A percentile compares a stretch with the other conserved stretches of the same genome.
Evolutionary conservation across 352 stramenopile species (phyloP).

Genomic region (Pythium rishiriense): DNA sequence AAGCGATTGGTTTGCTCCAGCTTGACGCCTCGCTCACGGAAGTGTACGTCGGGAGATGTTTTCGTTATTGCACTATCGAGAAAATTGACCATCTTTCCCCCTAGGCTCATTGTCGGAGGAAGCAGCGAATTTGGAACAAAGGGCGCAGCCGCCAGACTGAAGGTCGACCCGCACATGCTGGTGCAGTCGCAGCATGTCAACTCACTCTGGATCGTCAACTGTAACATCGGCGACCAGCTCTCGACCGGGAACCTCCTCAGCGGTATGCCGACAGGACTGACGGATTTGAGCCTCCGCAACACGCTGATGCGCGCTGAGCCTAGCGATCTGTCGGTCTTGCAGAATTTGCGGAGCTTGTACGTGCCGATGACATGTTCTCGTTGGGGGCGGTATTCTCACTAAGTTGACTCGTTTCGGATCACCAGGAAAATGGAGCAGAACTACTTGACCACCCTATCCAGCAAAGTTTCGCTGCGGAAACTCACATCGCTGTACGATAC

Average conservation of each 20-base stretch:
- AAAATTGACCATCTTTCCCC: neutral
- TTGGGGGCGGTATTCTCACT: neutral
- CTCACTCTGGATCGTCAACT: conserved; percentile 3
- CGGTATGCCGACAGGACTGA: neutral
- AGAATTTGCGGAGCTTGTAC: neutral
- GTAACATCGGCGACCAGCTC: conserved; percentile 1
- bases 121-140: neutral
- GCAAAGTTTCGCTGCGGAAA: neutral
- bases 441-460: neutral
- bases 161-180: neutral
- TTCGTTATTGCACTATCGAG: neutral
- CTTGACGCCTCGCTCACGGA: neutral
- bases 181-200: neutral
- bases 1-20: neutral
- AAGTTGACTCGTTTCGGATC: neutral
- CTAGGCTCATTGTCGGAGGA: neutral
- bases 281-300: neutral
- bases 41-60: neutral
- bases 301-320: conserved; percentile 3
- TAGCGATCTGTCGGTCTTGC: neutral
- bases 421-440: conserved; percentile 5
- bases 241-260: neutral
- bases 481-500: neutral
- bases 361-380: neutral
- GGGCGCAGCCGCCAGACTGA: neutral